These are phyloP conservation scores for Irpex sp. DNA, from an alignment of 1,284 basidiomycete genomes.

Conservation along the genomic window DNA sequence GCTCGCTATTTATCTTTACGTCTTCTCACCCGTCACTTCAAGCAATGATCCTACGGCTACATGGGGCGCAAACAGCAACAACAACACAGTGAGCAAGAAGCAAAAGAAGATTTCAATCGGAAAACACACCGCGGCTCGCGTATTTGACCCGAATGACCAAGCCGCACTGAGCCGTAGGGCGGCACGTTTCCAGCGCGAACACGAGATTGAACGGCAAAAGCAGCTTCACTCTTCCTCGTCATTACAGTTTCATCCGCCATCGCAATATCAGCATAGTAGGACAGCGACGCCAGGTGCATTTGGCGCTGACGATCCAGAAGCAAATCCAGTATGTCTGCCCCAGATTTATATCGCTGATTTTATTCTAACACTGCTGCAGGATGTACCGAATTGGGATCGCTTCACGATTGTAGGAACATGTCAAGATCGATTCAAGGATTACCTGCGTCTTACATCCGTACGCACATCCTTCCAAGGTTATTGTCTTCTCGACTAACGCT, in stretches of 20 bases:
- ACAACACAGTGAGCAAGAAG: constrained; percentile 46
- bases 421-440: constrained; percentile 90
- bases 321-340: constrained; percentile 52
- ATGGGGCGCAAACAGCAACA: constrained; percentile 32
- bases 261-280: constrained; percentile 23
- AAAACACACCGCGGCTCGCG: constrained; percentile 36
- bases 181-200: constrained; percentile 75
- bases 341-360: constrained; percentile 2
- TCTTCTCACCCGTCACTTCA: neutral
- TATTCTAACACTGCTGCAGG: constrained; percentile 41
- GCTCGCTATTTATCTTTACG: neutral
- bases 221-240: constrained; percentile 27
- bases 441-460: constrained; percentile 90
- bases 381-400: constrained; percentile 95
- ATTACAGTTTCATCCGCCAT: constrained; percentile 33
- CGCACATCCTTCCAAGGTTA: constrained; percentile 22
- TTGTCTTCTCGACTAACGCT: constrained; percentile 6
- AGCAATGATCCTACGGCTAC: constrained; percentile 1
- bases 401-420: constrained; percentile 93
- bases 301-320: constrained; percentile 68
- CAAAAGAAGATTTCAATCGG: constrained; percentile 51
- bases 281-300: constrained; percentile 39
- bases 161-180: constrained; percentile 65
- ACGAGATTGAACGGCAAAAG: constrained; percentile 74
- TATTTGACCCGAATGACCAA: constrained; percentile 57